Percentiles rank a stretch among this genome's conserved stretches.
phyloP scores from a whole-genome alignment of 2,329 filamentous ascomycete genomes.

The Aspergillus sp. region DNA sequence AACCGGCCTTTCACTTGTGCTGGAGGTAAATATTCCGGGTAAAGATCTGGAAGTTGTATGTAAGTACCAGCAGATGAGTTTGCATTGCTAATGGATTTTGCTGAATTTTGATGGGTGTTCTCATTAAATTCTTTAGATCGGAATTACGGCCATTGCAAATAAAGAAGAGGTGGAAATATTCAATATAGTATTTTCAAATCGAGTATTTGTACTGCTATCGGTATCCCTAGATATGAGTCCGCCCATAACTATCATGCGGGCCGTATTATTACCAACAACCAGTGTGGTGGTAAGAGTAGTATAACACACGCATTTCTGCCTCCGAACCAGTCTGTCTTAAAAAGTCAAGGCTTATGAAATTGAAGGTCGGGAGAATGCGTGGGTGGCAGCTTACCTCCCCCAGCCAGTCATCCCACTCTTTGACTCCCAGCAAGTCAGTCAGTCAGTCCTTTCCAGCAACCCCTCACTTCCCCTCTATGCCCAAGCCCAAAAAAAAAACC shows the following conservation, averaged over 20 bases:
- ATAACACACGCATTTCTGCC: not conserved
- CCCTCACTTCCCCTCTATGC: slow-evolving; percentile 3
- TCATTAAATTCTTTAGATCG: not conserved
- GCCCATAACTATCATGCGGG: not conserved
- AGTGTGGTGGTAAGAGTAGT: not conserved
- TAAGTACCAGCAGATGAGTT: not conserved
- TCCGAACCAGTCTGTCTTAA: not conserved
- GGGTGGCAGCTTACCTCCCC: not conserved
- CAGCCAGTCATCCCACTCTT: not conserved
- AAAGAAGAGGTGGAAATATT: not conserved
- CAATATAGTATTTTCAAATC: too few relatives aligned
- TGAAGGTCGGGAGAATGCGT: not conserved
- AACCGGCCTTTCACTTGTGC: slow-evolving; percentile 17
- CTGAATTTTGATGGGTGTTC: not conserved
- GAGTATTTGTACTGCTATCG: not conserved
- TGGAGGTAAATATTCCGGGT: slow-evolving; percentile 7
- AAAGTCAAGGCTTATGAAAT: not conserved
- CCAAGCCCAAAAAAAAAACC: not conserved
- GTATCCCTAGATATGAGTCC: not conserved
- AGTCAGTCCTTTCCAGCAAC: not conserved
- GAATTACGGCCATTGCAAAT: not conserved
- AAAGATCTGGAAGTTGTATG: not conserved
- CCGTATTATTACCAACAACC: not conserved
- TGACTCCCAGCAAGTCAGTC: not conserved
- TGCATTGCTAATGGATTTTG: not conserved